Percentiles rank a stretch among this genome's conserved stretches.
phyloP scores from a whole-genome alignment of 2,329 filamentous ascomycete genomes.

The Aspergillus felis region DNA sequence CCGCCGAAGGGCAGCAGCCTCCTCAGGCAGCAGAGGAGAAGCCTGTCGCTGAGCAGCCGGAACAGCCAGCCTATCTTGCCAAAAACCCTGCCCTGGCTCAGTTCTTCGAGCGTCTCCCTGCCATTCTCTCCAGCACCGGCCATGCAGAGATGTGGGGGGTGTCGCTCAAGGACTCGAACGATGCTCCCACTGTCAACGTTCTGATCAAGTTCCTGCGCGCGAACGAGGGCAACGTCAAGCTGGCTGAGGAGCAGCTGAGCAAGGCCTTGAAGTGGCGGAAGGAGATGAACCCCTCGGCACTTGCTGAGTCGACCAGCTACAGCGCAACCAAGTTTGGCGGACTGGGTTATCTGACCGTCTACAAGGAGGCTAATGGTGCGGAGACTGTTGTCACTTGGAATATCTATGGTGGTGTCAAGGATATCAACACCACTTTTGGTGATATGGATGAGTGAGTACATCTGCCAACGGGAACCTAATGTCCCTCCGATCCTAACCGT shows the following conservation, averaged over 20 bases:
- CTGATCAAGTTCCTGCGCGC: conserved; percentile 92
- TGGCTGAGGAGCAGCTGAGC: conserved; percentile 72
- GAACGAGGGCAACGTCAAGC: conserved; percentile 70
- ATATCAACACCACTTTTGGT: conserved; percentile 75
- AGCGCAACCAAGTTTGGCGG: conserved; percentile 67
- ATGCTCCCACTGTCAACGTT: conserved; percentile 76
- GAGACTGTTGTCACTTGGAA: conserved; percentile 78
- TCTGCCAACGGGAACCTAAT: background rate
- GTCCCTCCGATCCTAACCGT: background rate
- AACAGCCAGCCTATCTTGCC: conserved; percentile 33
- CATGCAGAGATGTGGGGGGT: conserved; percentile 88
- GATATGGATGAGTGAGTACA: conserved; percentile 69
- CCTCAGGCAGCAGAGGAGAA: background rate
- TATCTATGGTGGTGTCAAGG: conserved; percentile 83
- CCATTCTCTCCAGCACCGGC: conserved; percentile 54
- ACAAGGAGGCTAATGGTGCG: conserved; percentile 53
- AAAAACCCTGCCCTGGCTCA: conserved; percentile 47
- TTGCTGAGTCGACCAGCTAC: conserved; percentile 61
- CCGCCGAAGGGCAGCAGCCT: background rate
- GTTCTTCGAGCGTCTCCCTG: conserved; percentile 56
- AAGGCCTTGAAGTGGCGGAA: conserved; percentile 82
- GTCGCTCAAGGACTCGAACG: conserved; percentile 50
- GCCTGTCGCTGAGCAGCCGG: conserved; percentile 13
- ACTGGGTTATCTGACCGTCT: conserved; percentile 76
- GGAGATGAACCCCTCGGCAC: conserved; percentile 65